Base-by-base conservation (phyloP, 2,329 filamentous ascomycete genomes). In the Bimuria novae-zelandiae region DNA sequence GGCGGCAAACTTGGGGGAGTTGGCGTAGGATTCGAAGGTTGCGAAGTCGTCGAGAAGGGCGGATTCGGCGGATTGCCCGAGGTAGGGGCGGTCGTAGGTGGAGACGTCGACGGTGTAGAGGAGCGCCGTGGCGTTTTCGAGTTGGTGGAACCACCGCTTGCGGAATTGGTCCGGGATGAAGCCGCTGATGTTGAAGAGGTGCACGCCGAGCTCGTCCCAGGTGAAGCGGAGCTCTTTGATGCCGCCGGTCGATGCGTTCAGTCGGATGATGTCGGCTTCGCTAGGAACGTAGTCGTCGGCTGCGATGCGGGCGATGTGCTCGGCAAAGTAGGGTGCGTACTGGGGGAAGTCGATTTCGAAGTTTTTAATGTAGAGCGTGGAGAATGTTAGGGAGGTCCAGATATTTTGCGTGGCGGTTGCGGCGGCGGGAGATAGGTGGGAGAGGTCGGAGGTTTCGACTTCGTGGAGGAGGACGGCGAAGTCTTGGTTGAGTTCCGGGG, bases 261-360 rank as follows among this genome's bases (percentile, higher is more conserved):
- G 58, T 1, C 69, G 70, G 25, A 72, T 65, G 19, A 73, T 72
- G 46, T 73, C 70, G 16, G 68, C 68, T 43, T 72, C 68, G 16
- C 54, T 60, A 14, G 70, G 70, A 10, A 73, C 39, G 47, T 69
- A 73, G 46, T 70, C 65, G 21, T 49, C 22, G 5, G 43, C 46
- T 1, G 68, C 62, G 33, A 73, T 69, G 19, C 70, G 57, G 7
- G 55, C 25, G 2, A 66, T 55, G 44, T 69, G 65, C 33, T 68
- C 63, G 1, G 59, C 69, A 45, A 67, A 73, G 50, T 73, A 73
- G 1, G 67, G 54, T 3, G 70, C 60, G 32, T 70, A 71, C 42
- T 70, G 70, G 1, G 70, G 70, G 41, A 73, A 73, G 23, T 67
- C 68, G 44, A 73, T 73, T 49, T 73, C 70, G 19, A 72, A 70